Evolutionary conservation across 2,329 filamentous ascomycete species (phyloP), one percentile per base, ranked within the genome.

Genomic region (Gnomoniopsis sp.): DNA sequence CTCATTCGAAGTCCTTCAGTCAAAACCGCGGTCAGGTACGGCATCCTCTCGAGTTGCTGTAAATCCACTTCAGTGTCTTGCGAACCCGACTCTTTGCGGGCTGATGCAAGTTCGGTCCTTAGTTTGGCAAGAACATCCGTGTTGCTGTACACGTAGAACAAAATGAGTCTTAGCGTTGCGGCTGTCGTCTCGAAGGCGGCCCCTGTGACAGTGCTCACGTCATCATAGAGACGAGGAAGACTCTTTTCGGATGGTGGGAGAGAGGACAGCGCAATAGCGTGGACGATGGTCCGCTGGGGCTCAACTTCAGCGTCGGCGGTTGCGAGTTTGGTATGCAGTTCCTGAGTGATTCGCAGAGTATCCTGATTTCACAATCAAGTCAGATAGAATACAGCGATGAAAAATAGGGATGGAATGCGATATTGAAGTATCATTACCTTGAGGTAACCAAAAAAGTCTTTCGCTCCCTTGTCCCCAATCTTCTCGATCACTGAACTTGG

Each of bases 1-100:
- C 77, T 73, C 0, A 80, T 58, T 1, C 79, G 72, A 64, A 79
- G 67, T 1, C 74, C 72, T 63, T 82, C 79, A 38, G 70, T 74
- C 15, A 81, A 65, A 1, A 77, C 72, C 0, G 77, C 74, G 12
- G 73, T 71, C 6, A 81, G 69, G 61, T 79, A 80, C 0, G 68
- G 68, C 8, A 72, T 59, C 56, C 65, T 62, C 61, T 75, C 69
- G 23, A 75, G 64, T 11, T n/a, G 11, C 2, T 57, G 21, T 3
- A 52, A 21, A 1, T n/a, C 23, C 3, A 47, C 19, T 4, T 19
- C 34, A 7, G 19, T 67, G 63, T 52, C 64, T 65, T 33, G 34
- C 57, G 51, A 46, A 50, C 44, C 19, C 21, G n/a, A 15, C 44
- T 26, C n/a, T 49, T 55, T 19, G 22, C 30, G 21, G 7, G 19